Evolutionary conservation across 1,284 basidiomycete species (phyloP), one percentile per base, ranked within the genome.

Genomic region (Fistulina hepatica): DNA sequence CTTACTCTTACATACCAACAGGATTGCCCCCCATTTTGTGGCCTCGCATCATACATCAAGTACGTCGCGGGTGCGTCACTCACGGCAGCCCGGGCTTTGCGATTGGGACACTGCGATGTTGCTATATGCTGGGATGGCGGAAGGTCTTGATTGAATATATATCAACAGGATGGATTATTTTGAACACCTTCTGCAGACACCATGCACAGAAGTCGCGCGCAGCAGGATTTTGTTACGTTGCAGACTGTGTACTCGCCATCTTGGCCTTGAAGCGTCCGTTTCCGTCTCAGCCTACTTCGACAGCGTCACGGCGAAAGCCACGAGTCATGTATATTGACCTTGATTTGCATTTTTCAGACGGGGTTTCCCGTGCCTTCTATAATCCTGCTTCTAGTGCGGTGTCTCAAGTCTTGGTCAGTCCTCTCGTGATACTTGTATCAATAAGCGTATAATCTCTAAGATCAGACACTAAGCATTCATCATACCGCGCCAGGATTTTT

Each of bases 201-300:
- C 86, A 90, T 46, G 80, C 81, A 0, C 73, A 74, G 37, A 81
- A 82, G 52, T 64, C 71, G 0, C 67, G 65, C 35, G 88, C 89
- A 0, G 77, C 83, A 3, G 93, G 92, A 0, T 97, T 91, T 59
- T 97, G 92, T 61, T 97, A 95, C 54, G 79, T 95, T 20, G 88
- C 90, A 4, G 93, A 97, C 54, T 81, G 81, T 38, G 76, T 91
- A 2, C 69, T 97, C 1, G 82, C 83, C 0, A 76, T 93, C 37
- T 65, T 84, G 28, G 56, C 65, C 3, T 63, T 82, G 32, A 76
- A 70, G 46, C 64, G 67, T 24, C 33, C 44, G 34, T 19, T 36
- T 10, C 12, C 33, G 36, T 43, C 50, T n/a, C 40, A 44, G 13
- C 37, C 36, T 2, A 26, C 36, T 28, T 27, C 37, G 9, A 20